A percentile compares a stretch with the other conserved stretches of the same genome.
Evolutionary conservation across 805 yeast species (phyloP).

Genomic region (Kodamaea jinghongensis): DNA sequence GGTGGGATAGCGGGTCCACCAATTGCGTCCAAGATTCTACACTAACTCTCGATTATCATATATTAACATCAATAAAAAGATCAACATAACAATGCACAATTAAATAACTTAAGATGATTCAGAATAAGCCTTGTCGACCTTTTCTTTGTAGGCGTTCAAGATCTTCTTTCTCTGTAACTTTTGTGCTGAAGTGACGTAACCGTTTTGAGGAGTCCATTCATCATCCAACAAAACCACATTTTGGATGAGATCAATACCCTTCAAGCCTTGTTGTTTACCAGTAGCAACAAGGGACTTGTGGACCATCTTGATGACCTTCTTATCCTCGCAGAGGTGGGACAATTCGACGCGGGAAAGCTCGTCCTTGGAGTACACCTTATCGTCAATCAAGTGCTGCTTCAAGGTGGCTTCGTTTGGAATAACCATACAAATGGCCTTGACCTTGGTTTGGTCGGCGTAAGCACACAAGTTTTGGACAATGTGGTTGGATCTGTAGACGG

Average conservation of each 20-base stretch:
- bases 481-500: conserved; percentile 80
- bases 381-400: conserved; percentile 52
- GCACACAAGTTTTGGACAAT: conserved; percentile 82
- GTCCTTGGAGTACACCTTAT: conserved; percentile 46
- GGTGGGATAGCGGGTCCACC: too few relatives aligned
- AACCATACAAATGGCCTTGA: conserved; percentile 89
- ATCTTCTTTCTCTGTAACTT: conserved; percentile 93
- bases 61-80: too few relatives aligned
- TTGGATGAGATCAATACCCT: conserved; percentile 79
- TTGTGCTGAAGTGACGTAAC: conserved; percentile 92
- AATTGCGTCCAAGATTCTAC: too few relatives aligned
- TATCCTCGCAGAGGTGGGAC: conserved; percentile 53
- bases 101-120: conserved; percentile 8
- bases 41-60: too few relatives aligned
- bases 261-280: conserved; percentile 76
- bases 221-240: conserved; percentile 78
- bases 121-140: conserved; percentile 64
- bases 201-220: conserved; percentile 98
- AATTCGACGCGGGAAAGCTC: conserved; percentile 44
- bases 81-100: too few relatives aligned
- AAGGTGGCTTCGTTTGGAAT: conserved; percentile 74
- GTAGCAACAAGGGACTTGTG: conserved; percentile 62
- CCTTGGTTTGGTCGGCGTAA: conserved; percentile 84
- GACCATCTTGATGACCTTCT: conserved; percentile 53
- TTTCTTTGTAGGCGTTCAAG: conserved; percentile 60